A percentile compares a stretch with the other conserved stretches of the same genome.
Evolutionary conservation across 2,329 filamentous ascomycete species (phyloP).

Genomic region (Ophiostoma montium): DNA sequence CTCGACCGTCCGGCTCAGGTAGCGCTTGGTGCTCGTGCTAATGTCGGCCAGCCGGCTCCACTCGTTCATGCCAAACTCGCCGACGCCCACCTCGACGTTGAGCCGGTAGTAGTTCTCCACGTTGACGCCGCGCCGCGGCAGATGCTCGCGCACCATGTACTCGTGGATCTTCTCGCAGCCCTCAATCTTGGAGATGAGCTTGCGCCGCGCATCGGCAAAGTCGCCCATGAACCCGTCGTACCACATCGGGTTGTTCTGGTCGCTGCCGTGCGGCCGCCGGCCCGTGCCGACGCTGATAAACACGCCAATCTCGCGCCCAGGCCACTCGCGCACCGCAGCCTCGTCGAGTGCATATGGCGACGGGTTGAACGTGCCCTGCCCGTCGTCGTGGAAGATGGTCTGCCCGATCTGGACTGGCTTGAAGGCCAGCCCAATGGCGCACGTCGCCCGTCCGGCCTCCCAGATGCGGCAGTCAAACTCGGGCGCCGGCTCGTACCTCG

Average conservation of each 20-base stretch:
- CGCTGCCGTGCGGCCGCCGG: slow-evolving; percentile 52
- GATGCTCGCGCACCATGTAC: slow-evolving; percentile 66
- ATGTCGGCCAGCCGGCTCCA: slow-evolving; percentile 92
- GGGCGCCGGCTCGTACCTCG: slow-evolving; percentile 74
- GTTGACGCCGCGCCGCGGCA: slow-evolving; percentile 65
- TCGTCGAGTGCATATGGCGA: slow-evolving; percentile 77
- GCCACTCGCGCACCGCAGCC: slow-evolving; percentile 86
- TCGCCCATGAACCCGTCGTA: slow-evolving; percentile 89
- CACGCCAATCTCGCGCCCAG: slow-evolving; percentile 78
- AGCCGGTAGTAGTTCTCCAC: slow-evolving; percentile 86
- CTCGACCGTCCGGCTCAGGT: slow-evolving; percentile 59
- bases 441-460: slow-evolving; percentile 93
- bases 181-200: slow-evolving; percentile 83
- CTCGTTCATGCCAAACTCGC: slow-evolving; percentile 98
- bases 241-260: slow-evolving; percentile 66
- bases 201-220: slow-evolving; percentile 77
- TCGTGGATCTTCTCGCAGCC: slow-evolving; percentile 86
- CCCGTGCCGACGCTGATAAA: slow-evolving; percentile 94
- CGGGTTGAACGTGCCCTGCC: slow-evolving; percentile 82
- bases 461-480: slow-evolving; percentile 93
- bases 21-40: slow-evolving; percentile 78
- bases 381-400: slow-evolving; percentile 87
- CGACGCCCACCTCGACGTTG: slow-evolving; percentile 93
- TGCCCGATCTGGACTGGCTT: slow-evolving; percentile 93
- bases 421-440: slow-evolving; percentile 80